A percentile compares a stretch with the other conserved stretches of the same genome.
Conservation (phyloP, 2,329 filamentous ascomycete genomes). For the Xylariomycetidae sp. region DNA sequence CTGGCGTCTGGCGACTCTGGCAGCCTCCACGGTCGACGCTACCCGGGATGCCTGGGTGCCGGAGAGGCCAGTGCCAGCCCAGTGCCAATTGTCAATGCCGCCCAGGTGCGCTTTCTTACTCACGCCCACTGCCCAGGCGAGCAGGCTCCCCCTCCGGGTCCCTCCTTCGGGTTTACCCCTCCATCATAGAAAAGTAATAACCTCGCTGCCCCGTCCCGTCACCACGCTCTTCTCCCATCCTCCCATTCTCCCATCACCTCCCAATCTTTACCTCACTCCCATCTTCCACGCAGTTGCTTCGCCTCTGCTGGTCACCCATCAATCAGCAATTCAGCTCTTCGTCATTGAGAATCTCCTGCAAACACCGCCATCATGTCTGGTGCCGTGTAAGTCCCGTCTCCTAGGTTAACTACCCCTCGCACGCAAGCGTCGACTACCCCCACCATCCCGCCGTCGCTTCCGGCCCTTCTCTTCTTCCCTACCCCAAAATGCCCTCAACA, state of each 20-base stretch:
- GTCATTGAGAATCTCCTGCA: no score
- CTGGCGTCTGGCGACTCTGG: conserved; percentile 2
- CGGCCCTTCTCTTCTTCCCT: conserved; percentile 12
- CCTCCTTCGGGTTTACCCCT: conserved; percentile 21
- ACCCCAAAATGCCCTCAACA: conserved; percentile 23
- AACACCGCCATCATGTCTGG: conserved; percentile 53
- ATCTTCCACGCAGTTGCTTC: no score
- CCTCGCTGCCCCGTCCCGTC: conserved; percentile 12
- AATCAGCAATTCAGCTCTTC: no score
- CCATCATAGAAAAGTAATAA: conserved; percentile 27
- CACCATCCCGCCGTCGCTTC: conserved; percentile 15
- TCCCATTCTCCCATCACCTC: not conserved
- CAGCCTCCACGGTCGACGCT: conserved; percentile 9
- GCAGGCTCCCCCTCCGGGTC: no score
- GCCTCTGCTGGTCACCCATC: no score
- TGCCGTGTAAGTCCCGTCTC: conserved; percentile 55
- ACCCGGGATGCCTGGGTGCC: no score
- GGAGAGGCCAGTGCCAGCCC: no score
- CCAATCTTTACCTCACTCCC: not conserved
- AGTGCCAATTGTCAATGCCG: no score
- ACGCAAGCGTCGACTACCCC: conserved; percentile 5
- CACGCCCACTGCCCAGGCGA: no score
- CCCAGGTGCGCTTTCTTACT: conserved; percentile 2
- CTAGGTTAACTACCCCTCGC: conserved; percentile 19
- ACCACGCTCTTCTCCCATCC: conserved; percentile 12